Evolutionary conservation across 768 basidiomycete genomes (phyloP).

Genomic region (Naganishia randhawae): DNA sequence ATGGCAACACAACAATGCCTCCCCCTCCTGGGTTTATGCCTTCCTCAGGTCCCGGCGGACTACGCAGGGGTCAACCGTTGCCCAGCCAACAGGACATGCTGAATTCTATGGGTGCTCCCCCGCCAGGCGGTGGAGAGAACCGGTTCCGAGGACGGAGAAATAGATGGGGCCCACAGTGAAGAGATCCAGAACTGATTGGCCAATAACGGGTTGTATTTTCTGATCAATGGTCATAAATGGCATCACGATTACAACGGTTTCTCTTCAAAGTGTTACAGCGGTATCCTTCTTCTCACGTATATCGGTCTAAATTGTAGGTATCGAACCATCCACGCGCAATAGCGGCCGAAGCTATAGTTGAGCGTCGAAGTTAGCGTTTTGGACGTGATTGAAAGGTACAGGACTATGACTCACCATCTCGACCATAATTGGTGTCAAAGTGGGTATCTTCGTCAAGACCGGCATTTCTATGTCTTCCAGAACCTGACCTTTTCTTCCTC

Average conservation of each 20-base stretch:
- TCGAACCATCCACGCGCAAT: conserved; percentile 1
- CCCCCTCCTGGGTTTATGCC: conserved; percentile 20
- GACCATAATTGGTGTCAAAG: conserved; percentile 78
- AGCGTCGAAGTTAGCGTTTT: neutral
- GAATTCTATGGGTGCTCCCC: conserved; percentile 34
- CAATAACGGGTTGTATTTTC: too few species aligned
- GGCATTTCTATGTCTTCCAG: conserved; percentile 62
- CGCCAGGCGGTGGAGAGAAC: neutral
- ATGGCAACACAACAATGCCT: conserved; percentile 14
- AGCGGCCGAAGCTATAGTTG: neutral
- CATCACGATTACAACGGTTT: neutral
- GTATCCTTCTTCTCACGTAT: neutral
- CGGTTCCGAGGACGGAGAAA: conserved; percentile 1
- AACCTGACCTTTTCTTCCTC: conserved; percentile 26
- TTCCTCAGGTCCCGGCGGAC: neutral
- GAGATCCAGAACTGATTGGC: neutral
- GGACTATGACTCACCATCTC: conserved; percentile 67
- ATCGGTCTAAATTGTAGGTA: neutral
- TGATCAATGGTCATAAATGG: neutral
- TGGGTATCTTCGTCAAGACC: conserved; percentile 70
- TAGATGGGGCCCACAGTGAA: conserved; percentile 12
- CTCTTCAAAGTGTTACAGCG: neutral
- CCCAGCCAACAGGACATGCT: conserved; percentile 60
- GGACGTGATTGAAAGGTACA: neutral
- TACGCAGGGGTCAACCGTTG: conserved; percentile 49